Evolutionary conservation across 108 stramenopile species (phyloP), one percentile per base, ranked within the genome.

Genomic region (Skeletonema potamos): DNA sequence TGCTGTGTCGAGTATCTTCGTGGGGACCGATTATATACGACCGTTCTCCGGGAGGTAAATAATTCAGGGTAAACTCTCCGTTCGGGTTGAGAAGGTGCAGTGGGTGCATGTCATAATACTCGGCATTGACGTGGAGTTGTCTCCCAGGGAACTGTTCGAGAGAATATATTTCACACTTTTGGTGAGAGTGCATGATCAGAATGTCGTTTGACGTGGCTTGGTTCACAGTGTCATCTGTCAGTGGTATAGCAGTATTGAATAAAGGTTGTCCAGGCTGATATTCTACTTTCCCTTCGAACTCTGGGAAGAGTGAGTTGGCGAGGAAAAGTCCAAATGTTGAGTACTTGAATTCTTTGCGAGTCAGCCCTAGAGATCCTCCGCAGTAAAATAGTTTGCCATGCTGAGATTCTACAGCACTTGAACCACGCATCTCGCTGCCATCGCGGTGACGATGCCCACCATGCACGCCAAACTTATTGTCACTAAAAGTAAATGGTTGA

Each of bases 11-110:
- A 26, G 54, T 61, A 44, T 79, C 66, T 24, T 79, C 72, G 34
- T 79, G 77, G n/a, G 72, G 65, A 48, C 77, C 77, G 39, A 79
- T 73, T 0, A 79, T 30, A 66, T 57, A 72, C n/a, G 76, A 32
- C n/a, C 33, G 58, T 1, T 65, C 54, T 33, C 70, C 63, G 27
- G 61, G 34, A 20, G 76, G 76, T 29, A 77, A 41, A 37, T 77
- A 77, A 70, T 77, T 34, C 9, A 46, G 13, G 6, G 76, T 77
- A 11, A 34, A 48, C 26, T 41, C 30, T 17, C 76, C 71, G n/a
- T 66, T 36, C 9, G 48, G 28, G 63, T 72, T 77, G 10, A 55
- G 27, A 32, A 9, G 24, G 37, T 72, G 63, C 1, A 30, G 17
- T 9, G 76, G 76, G 60, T 77, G 76, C 30, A 77, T 24, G 36